Conservation (phyloP, 805 yeast genomes). For the Sugiyamaella valdiviana region DNA sequence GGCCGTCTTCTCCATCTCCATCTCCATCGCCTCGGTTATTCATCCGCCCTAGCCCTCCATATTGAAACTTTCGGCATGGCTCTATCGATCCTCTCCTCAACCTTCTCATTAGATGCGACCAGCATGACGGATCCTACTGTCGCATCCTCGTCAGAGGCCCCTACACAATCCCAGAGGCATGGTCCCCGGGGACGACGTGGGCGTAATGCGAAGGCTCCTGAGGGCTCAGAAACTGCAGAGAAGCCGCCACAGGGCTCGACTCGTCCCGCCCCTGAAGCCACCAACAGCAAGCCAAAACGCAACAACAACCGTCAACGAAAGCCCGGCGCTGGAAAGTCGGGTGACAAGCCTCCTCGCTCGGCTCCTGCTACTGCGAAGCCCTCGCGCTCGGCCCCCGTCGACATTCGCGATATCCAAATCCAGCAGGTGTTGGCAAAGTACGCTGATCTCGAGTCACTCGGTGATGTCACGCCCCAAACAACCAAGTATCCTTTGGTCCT, state of each 20-base stretch:
- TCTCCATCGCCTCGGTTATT: background rate
- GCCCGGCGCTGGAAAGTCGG: background rate
- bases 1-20: no score
- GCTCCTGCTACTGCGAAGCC: background rate
- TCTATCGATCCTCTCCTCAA: background rate
- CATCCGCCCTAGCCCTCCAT: background rate
- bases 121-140: background rate
- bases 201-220: background rate
- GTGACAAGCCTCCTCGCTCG: background rate
- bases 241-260: background rate
- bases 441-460: background rate
- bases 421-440: background rate
- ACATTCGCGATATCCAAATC: background rate
- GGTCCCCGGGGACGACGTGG: background rate
- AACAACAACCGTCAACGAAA: background rate
- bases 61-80: background rate
- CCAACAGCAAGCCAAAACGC: background rate
- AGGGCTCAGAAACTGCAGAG: background rate
- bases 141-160: background rate
- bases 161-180: background rate
- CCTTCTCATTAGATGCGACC: background rate
- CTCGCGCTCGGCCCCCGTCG: background rate
- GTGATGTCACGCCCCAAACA: background rate
- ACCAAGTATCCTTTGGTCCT: constrained; percentile 11
- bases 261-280: background rate